phyloP scores from a whole-genome alignment of 768 basidiomycete species.

The Amanita exitialis region DNA sequence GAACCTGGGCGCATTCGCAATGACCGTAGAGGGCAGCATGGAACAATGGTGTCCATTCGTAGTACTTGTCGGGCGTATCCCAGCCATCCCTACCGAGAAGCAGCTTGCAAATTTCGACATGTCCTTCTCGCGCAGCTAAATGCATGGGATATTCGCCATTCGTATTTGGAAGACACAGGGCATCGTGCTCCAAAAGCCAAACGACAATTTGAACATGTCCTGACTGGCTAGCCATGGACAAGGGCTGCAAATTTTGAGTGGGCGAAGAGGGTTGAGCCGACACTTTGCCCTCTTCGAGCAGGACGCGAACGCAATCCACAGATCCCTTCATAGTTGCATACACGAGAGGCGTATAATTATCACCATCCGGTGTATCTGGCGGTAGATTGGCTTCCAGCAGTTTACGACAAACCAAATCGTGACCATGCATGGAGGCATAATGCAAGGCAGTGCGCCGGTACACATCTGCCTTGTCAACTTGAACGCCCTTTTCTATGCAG shows the following conservation, averaged over 20 bases:
- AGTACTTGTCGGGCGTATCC: conserved; percentile 91
- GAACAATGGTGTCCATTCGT: conserved; percentile 96
- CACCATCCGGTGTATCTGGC: conserved; percentile 72
- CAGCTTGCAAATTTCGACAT: conserved; percentile 71
- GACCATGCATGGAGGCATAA: conserved; percentile 93
- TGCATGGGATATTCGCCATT: conserved; percentile 98
- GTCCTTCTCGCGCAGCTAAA: conserved; percentile 89
- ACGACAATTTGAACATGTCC: conserved; percentile 80
- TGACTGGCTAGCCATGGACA: conserved; percentile 85
- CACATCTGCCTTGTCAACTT: conserved; percentile 68
- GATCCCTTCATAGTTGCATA: conserved; percentile 87
- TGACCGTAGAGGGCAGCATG: conserved; percentile 90
- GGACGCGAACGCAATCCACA: conserved; percentile 72
- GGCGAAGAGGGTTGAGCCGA: conserved; percentile 46
- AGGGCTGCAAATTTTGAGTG: conserved; percentile 67
- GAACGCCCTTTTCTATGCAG: conserved; percentile 66
- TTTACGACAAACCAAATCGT: conserved; percentile 61
- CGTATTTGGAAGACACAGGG: conserved; percentile 72
- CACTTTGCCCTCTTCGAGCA: conserved; percentile 66
- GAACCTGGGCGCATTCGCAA: conserved; percentile 58
- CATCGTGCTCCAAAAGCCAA: conserved; percentile 69
- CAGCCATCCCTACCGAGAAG: conserved; percentile 69
- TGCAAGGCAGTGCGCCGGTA: conserved; percentile 93
- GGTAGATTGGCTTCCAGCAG: conserved; percentile 63
- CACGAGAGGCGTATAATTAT: conserved; percentile 89